Percentiles rank a stretch among this genome's conserved stretches.
These are phyloP conservation scores for Pholiota molesta DNA, from an alignment of 768 basidiomycete species.

Conservation along the genomic window DNA sequence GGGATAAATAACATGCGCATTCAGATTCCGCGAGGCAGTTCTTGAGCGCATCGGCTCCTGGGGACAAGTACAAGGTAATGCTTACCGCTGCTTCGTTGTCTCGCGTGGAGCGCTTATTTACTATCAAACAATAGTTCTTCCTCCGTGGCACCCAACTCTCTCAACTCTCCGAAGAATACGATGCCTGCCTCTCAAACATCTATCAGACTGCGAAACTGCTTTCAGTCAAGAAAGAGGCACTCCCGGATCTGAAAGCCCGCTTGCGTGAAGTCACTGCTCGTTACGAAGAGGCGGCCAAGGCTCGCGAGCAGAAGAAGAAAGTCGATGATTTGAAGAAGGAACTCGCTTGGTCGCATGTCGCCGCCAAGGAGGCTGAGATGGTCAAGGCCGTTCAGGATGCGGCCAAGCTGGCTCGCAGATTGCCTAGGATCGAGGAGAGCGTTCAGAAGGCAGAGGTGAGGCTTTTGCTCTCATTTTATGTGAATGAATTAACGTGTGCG, in stretches of 20 bases:
- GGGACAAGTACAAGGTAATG: slow-evolving; percentile 87
- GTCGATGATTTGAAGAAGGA: slow-evolving; percentile 76
- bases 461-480: slow-evolving; percentile 2
- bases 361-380: slow-evolving; percentile 65
- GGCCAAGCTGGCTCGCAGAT: slow-evolving; percentile 33
- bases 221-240: slow-evolving; percentile 68
- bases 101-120: background rate
- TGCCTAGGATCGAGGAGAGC: slow-evolving; percentile 41
- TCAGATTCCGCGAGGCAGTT: slow-evolving; percentile 78
- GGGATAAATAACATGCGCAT: background rate
- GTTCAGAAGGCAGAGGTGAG: slow-evolving; percentile 37
- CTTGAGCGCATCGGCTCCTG: slow-evolving; percentile 75
- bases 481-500: background rate
- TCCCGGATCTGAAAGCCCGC: slow-evolving; percentile 73
- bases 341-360: slow-evolving; percentile 87
- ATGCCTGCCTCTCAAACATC: slow-evolving; percentile 73
- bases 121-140: slow-evolving; percentile 69
- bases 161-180: slow-evolving; percentile 88
- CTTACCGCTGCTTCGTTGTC: background rate
- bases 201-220: slow-evolving; percentile 67
- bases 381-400: slow-evolving; percentile 36
- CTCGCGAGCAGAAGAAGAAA: slow-evolving; percentile 69
- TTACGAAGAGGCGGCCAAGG: slow-evolving; percentile 75
- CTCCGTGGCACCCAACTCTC: slow-evolving; percentile 89
- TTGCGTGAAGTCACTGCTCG: slow-evolving; percentile 60